Evolutionary conservation across 1,284 basidiomycete species (phyloP).

Genomic region (Rhodotorula sp.): DNA sequence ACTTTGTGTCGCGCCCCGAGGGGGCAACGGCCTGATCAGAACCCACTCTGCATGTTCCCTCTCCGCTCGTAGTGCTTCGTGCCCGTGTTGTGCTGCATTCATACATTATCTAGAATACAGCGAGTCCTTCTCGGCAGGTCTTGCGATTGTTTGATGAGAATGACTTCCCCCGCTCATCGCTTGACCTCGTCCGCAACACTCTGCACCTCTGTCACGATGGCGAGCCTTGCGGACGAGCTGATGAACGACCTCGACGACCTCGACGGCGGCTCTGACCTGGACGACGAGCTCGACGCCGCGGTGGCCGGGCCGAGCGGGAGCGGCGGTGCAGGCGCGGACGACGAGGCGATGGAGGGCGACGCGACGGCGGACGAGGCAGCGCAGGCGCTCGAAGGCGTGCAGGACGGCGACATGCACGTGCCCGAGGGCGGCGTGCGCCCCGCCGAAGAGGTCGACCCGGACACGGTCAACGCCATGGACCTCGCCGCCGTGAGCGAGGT

Average conservation of each 20-base stretch:
- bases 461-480: conserved; percentile 91
- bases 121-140: too few species aligned
- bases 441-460: conserved; percentile 87
- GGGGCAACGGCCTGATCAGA: background rate
- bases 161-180: background rate
- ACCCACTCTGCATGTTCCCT: too few species aligned
- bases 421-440: conserved; percentile 87
- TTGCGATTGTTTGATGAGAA: too few species aligned
- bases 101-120: background rate
- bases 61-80: background rate
- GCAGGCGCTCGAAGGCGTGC: conserved; percentile 42
- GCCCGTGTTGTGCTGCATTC: background rate
- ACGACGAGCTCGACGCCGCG: conserved; percentile 10
- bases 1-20: conserved; percentile 23
- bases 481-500: conserved; percentile 80
- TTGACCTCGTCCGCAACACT: background rate
- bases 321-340: conserved; percentile 47
- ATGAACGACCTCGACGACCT: conserved; percentile 70
- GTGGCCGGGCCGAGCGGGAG: conserved; percentile 16
- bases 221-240: conserved; percentile 75
- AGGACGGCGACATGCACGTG: conserved; percentile 53
- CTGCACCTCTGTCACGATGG: conserved; percentile 40
- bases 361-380: conserved; percentile 40
- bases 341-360: conserved; percentile 40
- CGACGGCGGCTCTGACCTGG: conserved; percentile 34